A percentile compares a stretch with the other conserved stretches of the same genome.
phyloP scores from a whole-genome alignment of 345 rosid species.

The Bretschneidera sinensis region DNA sequence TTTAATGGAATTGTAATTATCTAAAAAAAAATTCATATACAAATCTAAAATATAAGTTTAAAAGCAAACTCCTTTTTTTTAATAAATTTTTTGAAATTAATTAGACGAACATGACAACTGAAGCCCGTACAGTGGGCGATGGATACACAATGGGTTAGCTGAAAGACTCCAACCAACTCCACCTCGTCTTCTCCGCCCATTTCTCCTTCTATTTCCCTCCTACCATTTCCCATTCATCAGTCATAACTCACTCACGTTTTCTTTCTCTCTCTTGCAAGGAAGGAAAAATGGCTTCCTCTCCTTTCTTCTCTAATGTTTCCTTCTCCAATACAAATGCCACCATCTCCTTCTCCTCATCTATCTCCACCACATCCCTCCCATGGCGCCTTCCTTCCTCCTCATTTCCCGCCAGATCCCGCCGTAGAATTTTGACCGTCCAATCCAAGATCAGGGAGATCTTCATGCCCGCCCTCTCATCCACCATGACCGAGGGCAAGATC shows the following conservation, averaged over 20 bases:
- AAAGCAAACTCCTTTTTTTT: no score
- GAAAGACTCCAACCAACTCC: slow-evolving; percentile 41
- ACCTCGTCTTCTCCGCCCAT: slow-evolving; percentile 89
- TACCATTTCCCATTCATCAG: slow-evolving; percentile 9
- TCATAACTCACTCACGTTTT: slow-evolving; percentile 4
- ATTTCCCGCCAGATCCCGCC: slow-evolving; percentile 20
- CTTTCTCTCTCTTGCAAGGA: slow-evolving; percentile 12
- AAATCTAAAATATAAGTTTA: no score
- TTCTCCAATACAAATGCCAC: slow-evolving; percentile 31
- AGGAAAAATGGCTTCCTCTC: slow-evolving; percentile 49
- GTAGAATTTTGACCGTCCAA: slow-evolving; percentile 38
- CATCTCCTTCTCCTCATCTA: slow-evolving; percentile 36
- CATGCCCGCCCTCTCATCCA: slow-evolving; percentile 98
- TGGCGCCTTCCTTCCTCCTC: slow-evolving; percentile 23
- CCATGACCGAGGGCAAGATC: slow-evolving; percentile 99
- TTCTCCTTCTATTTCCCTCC: slow-evolving; percentile 16
- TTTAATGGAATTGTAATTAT: no score
- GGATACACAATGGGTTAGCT: slow-evolving; percentile 32
- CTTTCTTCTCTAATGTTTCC: slow-evolving; percentile 27
- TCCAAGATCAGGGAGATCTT: slow-evolving; percentile 94
- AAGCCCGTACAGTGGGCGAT: slow-evolving; percentile 25
- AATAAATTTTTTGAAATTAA: no score
- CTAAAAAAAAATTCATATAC: no score
- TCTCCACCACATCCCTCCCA: slow-evolving; percentile 18
- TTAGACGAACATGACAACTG: slow-evolving; percentile 5